Evolutionary conservation across 2,329 filamentous ascomycete genomes (phyloP), one percentile per base, ranked within the genome.

Genomic region (Ophiostoma fasciatum): DNA sequence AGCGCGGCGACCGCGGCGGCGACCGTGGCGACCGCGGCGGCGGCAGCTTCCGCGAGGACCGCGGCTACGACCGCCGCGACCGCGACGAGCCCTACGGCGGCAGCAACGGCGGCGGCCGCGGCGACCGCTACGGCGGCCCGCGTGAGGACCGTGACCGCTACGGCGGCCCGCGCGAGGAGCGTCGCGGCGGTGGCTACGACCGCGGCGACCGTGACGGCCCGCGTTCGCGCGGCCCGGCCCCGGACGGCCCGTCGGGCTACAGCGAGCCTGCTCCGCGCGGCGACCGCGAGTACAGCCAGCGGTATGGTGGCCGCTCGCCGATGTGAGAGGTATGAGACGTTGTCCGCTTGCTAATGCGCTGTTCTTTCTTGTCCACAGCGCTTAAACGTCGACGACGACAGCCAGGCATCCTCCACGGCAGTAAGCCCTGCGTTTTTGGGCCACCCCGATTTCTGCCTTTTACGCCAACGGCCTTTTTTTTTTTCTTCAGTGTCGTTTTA

Each of bases 1-100:
- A 30, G 9, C 28, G 23, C 11, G 23, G 13, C 2, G 23, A 25
- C 45, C 67, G 74, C 45, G 57, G 74, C 45, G 57, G 63, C 44
- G 60, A 68, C 43, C 63, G 59, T 42, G 53, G 23, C 11, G 23
- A 25, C 6, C 23, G 57, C 39, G 56, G 59, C 39, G 54, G 57
- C 39, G 56, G 59, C 39, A 54, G 57, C 46, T 72, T 71, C 49
- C 75, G 79, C 28, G 59, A 61, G 36, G 59, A 58, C 28, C 55
- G 54, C 31, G 53, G 49, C 44, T 56, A 58, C 35, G 60, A 66
- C 32, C 64, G 66, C 14, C 30, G 35, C 14, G 36, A 36, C 39
- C 26, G 26, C 14, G 49, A 51, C 14, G 46, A 47, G 32, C 44
- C 42, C n/a, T 45, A 38, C 18, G 42, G 42, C 30, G 38, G 42